Conservation (phyloP, 2,329 filamentous ascomycete genomes). For the Pseudohalonectria lignicola region DNA sequence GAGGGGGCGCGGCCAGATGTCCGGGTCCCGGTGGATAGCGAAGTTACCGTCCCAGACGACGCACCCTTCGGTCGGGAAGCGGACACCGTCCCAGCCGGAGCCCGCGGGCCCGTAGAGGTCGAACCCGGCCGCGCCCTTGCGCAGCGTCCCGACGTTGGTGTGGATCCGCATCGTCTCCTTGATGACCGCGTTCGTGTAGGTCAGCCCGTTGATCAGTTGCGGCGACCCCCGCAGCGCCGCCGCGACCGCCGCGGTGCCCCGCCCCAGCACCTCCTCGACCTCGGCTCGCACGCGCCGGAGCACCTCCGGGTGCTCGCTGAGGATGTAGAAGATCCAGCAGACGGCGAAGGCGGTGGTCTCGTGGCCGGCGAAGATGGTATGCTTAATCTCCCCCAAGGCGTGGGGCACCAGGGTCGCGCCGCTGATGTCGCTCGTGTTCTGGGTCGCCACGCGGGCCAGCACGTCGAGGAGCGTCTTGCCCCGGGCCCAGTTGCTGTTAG, state of each 20-base stretch:
- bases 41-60: slow-evolving; percentile 2
- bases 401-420: background rate
- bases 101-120: background rate
- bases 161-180: slow-evolving; percentile 3
- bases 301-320: background rate
- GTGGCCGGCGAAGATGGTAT: slow-evolving; percentile 1
- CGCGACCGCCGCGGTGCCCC: slow-evolving; percentile 8
- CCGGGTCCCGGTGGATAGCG: slow-evolving; percentile 1
- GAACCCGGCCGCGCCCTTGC: slow-evolving; percentile 1
- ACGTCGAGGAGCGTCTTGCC: slow-evolving; percentile 15
- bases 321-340: background rate
- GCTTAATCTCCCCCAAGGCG: slow-evolving; percentile 2
- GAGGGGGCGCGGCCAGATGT: no score
- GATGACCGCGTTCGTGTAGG: slow-evolving; percentile 2
- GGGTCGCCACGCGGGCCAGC: slow-evolving; percentile 13
- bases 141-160: slow-evolving; percentile 2
- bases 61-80: slow-evolving; percentile 1
- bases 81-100: background rate
- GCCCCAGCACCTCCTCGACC: slow-evolving; percentile 8
- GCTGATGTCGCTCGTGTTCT: slow-evolving; percentile 9
- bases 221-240: background rate
- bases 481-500: slow-evolving; percentile 3
- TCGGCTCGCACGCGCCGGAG: slow-evolving; percentile 1
- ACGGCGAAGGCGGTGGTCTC: slow-evolving; percentile 2
- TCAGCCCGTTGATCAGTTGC: slow-evolving; percentile 1